Base-by-base conservation (phyloP, 345 rosid genomes). In the Citrus glauca region DNA sequence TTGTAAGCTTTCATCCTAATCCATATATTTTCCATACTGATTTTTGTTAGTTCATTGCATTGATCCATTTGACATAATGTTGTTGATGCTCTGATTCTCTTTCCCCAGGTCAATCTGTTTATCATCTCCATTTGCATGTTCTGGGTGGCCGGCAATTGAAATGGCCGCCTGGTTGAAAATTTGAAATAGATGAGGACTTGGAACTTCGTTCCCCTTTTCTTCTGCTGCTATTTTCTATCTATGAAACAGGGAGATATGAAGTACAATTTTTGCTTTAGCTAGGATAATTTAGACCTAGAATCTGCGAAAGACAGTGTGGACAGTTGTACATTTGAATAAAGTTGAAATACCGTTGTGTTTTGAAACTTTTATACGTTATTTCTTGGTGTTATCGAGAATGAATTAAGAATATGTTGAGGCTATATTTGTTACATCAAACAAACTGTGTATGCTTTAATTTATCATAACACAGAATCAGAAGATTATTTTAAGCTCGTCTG, bases 81-180 rank as follows among this genome's bases (percentile, higher is more conserved):
- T 69, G 74, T 66, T 69, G 59, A 68, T 53, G 32, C 70, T 59
- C 62, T 38, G 13, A 10, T 20, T 35, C 69, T 70, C 32, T 50
- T 35, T 71, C n/a, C 81, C 28, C 87, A 92, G 99, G 97, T 80
- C 97, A 96, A 91, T 94, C 99, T 73, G 97, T 94, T 78, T 90
- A 90, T 85, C 97, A 94, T 86, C 93, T 96, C 61, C 99, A 94
- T 82, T 82, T 96, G 81, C 99, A 94, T 50, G 90, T 92, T 71
- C 83, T 94, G 25, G 99, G 97, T 1, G 98, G 98, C 56, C 83
- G 98, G 72, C 92, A 91, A 84, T 80, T 94, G 95, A 91, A 91
- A 79, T 94, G 97, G 98, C 97, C 98, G 19, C 94, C 98, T 11
- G 97, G 98, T 87, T 94, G 84, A 85, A 74, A 74, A 65, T 42